These are phyloP conservation scores for Erodium moschatum DNA, from an alignment of 441 rosid species.

Conservation along the genomic window DNA sequence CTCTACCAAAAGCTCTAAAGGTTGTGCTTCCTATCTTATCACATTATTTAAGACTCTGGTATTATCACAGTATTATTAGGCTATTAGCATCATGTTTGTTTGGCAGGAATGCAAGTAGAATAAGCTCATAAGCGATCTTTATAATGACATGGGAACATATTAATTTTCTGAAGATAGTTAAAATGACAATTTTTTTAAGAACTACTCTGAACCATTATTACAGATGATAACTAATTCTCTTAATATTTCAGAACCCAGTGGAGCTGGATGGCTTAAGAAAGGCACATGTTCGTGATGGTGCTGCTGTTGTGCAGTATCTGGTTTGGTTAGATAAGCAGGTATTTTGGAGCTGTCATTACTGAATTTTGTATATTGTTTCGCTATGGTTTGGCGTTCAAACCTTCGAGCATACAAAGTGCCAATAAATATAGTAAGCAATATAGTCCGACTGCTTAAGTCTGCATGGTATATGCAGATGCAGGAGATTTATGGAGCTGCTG, in stretches of 20 bases:
- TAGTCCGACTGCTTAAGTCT: constrained; percentile 14
- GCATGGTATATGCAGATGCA: constrained; percentile 58
- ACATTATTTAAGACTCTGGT: background rate
- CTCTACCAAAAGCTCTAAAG: constrained; percentile 91
- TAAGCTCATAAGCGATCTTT: background rate
- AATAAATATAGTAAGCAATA: constrained; percentile 11
- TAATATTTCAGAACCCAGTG: constrained; percentile 53
- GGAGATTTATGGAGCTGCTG: constrained; percentile 82
- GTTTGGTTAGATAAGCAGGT: constrained; percentile 95
- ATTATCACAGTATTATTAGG: background rate
- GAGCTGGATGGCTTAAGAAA: constrained; percentile 85
- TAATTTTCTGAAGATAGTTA: background rate
- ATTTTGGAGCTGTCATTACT: constrained; percentile 13
- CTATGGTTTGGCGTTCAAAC: background rate
- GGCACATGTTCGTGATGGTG: constrained; percentile 95
- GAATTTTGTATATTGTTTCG: constrained; percentile 7
- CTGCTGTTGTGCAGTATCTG: constrained; percentile 96
- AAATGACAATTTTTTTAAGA: background rate
- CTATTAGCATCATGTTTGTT: background rate
- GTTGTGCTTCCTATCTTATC: constrained; percentile 26
- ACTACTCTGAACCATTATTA: background rate
- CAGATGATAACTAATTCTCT: constrained; percentile 11
- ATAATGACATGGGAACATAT: background rate
- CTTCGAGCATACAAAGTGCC: background rate
- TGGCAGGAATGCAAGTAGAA: background rate